These are phyloP conservation scores for Petunia secreta DNA, from an alignment of 257 asterid genomes.

Conservation along the genomic window DNA sequence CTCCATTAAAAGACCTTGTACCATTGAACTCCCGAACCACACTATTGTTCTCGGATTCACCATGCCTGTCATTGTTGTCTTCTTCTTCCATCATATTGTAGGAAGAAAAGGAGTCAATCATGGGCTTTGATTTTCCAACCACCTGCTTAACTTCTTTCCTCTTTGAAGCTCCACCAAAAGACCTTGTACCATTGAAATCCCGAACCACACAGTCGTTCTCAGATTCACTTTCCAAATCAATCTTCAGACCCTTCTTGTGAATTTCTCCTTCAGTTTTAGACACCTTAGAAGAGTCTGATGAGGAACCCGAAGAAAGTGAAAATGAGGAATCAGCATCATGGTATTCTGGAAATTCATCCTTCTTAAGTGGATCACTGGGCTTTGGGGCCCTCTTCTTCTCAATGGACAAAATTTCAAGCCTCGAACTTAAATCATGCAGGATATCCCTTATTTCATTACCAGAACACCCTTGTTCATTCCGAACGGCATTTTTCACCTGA, in stretches of 20 bases:
- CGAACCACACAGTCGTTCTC: constrained; percentile 20
- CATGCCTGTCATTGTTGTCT: too few relatives aligned
- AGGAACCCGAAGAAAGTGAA: constrained; percentile 44
- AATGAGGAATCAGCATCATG: constrained; percentile 54
- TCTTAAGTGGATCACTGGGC: constrained; percentile 35
- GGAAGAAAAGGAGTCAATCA: neutral
- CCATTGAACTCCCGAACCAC: constrained; percentile 23
- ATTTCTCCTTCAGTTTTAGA: constrained; percentile 37
- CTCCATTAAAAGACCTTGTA: constrained; percentile 34
- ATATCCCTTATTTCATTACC: constrained; percentile 78
- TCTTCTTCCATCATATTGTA: too few relatives aligned
- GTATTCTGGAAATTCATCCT: constrained; percentile 43
- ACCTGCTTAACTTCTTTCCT: constrained; percentile 28
- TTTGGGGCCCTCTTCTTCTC: constrained; percentile 65
- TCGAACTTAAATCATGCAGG: constrained; percentile 74
- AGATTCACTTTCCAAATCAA: constrained; percentile 31
- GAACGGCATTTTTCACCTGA: constrained; percentile 43
- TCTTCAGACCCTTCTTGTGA: constrained; percentile 34
- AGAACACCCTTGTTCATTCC: constrained; percentile 31
- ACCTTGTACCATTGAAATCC: constrained; percentile 29
- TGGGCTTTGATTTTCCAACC: constrained; percentile 36
- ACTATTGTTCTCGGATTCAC: constrained; percentile 30
- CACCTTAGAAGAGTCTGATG: constrained; percentile 35
- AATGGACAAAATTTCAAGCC: constrained; percentile 74
- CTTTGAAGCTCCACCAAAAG: constrained; percentile 35